Conservation (phyloP, 208 protist genomes). For the Leptomonas seymouri region DNA sequence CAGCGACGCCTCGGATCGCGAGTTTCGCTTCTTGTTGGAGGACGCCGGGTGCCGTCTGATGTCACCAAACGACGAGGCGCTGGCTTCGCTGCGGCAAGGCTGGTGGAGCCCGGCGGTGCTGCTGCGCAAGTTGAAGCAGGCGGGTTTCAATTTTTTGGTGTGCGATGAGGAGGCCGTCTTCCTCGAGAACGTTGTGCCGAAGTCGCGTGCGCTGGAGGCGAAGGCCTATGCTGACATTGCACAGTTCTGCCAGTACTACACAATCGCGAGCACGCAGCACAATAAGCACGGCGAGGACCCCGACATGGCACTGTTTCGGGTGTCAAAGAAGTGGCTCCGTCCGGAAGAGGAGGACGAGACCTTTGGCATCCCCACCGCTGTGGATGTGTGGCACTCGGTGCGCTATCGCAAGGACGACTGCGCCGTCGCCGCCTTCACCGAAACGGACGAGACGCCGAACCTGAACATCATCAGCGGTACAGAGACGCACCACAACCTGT, state of each 20-base stretch:
- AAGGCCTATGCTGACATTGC: slow-evolving; percentile 91
- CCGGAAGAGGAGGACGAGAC: slow-evolving; percentile 50
- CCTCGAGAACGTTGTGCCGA: slow-evolving; percentile 71
- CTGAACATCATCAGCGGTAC: slow-evolving; percentile 57
- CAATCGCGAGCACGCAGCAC: slow-evolving; percentile 76
- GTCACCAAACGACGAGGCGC: slow-evolving; percentile 77
- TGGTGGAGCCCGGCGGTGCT: slow-evolving; percentile 82
- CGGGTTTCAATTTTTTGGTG: slow-evolving; percentile 90
- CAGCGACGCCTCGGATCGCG: slow-evolving; percentile 83
- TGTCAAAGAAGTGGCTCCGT: slow-evolving; percentile 54
- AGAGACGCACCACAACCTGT: slow-evolving; percentile 87
- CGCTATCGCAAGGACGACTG: slow-evolving; percentile 83
- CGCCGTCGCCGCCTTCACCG: slow-evolving; percentile 59
- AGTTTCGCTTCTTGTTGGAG: slow-evolving; percentile 84
- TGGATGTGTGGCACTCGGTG: slow-evolving; percentile 62
- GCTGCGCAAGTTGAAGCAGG: slow-evolving; percentile 75
- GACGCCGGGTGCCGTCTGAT: slow-evolving; percentile 82
- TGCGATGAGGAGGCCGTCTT: slow-evolving; percentile 75
- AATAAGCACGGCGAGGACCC: slow-evolving; percentile 89
- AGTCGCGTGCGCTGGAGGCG: slow-evolving; percentile 67
- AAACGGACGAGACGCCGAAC: slow-evolving; percentile 54
- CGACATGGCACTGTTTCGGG: slow-evolving; percentile 89
- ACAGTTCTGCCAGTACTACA: slow-evolving; percentile 82
- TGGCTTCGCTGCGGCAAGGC: slow-evolving; percentile 58
- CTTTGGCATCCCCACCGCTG: slow-evolving; percentile 34